A percentile compares a stretch with the other conserved stretches of the same genome.
Conservation (phyloP, 257 asterid species). For the Agastache rugosa region DNA sequence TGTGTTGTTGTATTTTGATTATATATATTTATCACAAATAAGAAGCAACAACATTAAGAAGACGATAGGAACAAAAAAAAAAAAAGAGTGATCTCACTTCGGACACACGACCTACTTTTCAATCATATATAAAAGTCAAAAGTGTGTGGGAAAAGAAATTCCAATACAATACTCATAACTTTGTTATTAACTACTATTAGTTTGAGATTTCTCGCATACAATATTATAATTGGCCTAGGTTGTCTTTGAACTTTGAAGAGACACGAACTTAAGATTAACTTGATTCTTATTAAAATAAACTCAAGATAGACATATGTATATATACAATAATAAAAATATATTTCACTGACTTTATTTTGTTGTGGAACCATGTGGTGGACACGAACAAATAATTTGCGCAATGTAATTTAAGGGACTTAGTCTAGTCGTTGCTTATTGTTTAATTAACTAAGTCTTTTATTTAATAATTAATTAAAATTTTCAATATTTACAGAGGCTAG, state of each 20-base stretch:
- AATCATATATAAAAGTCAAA: not conserved
- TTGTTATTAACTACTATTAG: too few relatives aligned
- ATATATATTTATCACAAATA: not conserved
- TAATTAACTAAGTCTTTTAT: not conserved
- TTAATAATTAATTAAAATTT: too few relatives aligned
- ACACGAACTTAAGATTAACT: too few relatives aligned
- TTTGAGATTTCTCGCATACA: too few relatives aligned
- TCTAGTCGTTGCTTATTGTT: not conserved
- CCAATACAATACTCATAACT: not conserved
- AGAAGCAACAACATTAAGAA: not conserved
- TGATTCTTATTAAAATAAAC: not conserved
- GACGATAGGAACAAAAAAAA: not conserved
- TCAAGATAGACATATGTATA: not conserved
- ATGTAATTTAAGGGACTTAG: not conserved
- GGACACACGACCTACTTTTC: not conserved
- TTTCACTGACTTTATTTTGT: too few relatives aligned
- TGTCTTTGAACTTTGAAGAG: too few relatives aligned
- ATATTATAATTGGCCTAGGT: too few relatives aligned
- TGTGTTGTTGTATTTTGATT: not conserved
- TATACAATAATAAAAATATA: too few relatives aligned
- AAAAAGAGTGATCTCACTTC: not conserved
- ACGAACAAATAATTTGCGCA: not conserved
- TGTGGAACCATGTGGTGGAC: too few relatives aligned
- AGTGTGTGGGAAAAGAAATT: not conserved
- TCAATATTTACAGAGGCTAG: too few relatives aligned